Base-by-base conservation (phyloP, 139 green algal genomes). In the Micromonas pusilla region DNA sequence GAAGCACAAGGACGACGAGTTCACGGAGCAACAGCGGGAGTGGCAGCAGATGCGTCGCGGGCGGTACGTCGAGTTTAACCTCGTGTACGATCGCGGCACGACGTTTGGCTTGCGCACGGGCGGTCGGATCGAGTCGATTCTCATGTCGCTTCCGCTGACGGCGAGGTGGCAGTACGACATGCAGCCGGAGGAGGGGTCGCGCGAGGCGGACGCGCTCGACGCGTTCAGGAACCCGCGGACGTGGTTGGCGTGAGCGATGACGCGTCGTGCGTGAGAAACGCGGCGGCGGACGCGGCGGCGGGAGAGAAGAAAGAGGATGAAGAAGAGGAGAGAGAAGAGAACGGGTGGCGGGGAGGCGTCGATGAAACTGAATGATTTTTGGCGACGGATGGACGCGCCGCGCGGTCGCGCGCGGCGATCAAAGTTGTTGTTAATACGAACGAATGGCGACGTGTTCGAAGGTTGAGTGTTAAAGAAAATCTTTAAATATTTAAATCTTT, bases 91-190 rank as follows among this genome's bases (percentile, higher is more conserved):
- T 85, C 87, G 94, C 57, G 94, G 96, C 38, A 99, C 96, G 23
- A 99, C 90, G 28, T 99, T 99, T 82, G 96, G 96, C 45, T 86
- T 99, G 2, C 97, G 97, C 85, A 99, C 96, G 19, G 96, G 92
- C 57, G 96, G 95, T 60, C 87, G 96, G 71, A 99, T 97, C 72
- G 96, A 99, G 90, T 96, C 87, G 39, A 87, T 91, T 38, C 77
- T 87, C 32, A 90, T 90, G 83, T 85, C 76, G 6, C 57, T 91
- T 34, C 86, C 86, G 26, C 77, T 88, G 6, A 85, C 83, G 92
- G 96, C 81, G 78, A 54, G 81, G 21, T 98, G 91, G 91, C 86
- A 94, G 84, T 99, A 99, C 82, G 87, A 96, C 86, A 65, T 90
- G 65, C 52, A 90, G 32, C 88, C 90, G 2, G 89, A 83, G 30